Conservation (phyloP, 1,284 basidiomycete species). For the Melampsora occidentalis region DNA sequence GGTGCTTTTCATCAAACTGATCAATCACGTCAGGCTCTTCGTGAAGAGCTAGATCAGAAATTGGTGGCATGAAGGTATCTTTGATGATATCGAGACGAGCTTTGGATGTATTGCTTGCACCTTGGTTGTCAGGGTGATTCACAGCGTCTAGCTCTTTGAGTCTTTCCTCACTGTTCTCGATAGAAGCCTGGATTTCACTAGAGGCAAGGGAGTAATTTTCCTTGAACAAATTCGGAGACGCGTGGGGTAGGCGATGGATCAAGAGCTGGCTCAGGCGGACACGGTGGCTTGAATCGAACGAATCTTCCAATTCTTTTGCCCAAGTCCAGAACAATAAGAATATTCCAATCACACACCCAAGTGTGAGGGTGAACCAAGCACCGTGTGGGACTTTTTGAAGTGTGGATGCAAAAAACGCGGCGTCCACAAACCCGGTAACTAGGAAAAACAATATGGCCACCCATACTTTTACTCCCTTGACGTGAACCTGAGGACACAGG, state of each 20-base stretch:
- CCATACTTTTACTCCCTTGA: slow-evolving; percentile 30
- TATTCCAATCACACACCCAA: slow-evolving; percentile 45
- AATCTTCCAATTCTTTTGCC: slow-evolving; percentile 47
- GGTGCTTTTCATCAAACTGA: slow-evolving; percentile 6
- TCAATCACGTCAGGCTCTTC: slow-evolving; percentile 37
- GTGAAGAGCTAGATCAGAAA: slow-evolving; percentile 38
- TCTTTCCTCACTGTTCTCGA: no score
- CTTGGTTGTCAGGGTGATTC: no score
- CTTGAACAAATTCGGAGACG: neutral
- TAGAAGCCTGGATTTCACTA: neutral
- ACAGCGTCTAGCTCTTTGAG: no score
- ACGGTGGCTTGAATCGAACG: slow-evolving; percentile 47
- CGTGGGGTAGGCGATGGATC: slow-evolving; percentile 27
- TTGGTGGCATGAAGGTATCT: neutral
- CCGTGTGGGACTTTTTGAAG: slow-evolving; percentile 47
- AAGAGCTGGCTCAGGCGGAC: slow-evolving; percentile 47
- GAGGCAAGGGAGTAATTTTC: neutral
- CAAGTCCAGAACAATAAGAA: slow-evolving; percentile 47
- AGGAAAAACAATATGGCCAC: slow-evolving; percentile 60
- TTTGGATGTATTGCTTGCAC: no score
- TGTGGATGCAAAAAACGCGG: slow-evolving; percentile 48
- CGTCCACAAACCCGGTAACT: slow-evolving; percentile 59
- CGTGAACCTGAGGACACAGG: slow-evolving; percentile 45
- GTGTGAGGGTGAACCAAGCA: slow-evolving; percentile 48
- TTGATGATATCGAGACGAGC: no score